Percentiles rank a stretch among this genome's conserved stretches.
These are phyloP conservation scores for Pulveroboletus sp. DNA, from an alignment of 768 basidiomycete species.

Conservation along the genomic window DNA sequence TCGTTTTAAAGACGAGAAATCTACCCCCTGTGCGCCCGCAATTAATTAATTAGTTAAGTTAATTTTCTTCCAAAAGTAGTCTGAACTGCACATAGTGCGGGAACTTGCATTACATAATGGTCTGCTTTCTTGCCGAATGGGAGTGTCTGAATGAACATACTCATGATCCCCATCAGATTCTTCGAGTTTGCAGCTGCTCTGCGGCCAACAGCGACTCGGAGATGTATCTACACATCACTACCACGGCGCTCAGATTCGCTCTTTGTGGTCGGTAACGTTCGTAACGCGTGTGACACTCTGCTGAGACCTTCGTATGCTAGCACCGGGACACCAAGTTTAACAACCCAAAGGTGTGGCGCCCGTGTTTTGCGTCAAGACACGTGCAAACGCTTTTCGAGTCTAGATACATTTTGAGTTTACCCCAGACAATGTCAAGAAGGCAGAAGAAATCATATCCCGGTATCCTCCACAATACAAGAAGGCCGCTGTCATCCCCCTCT, in stretches of 20 bases:
- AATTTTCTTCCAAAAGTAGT: no score
- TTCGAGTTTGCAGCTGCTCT: slow-evolving; percentile 10
- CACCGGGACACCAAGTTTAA: slow-evolving; percentile 95
- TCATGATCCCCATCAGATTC: slow-evolving; percentile 24
- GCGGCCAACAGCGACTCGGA: slow-evolving; percentile 18
- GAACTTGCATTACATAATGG: background rate
- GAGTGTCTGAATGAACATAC: slow-evolving; percentile 1
- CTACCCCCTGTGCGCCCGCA: no score
- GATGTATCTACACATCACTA: slow-evolving; percentile 37
- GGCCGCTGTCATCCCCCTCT: slow-evolving; percentile 93
- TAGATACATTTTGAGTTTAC: slow-evolving; percentile 91
- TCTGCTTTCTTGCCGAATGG: background rate
- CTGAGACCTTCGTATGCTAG: slow-evolving; percentile 41
- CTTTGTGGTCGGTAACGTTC: slow-evolving; percentile 64
- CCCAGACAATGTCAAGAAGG: slow-evolving; percentile 76
- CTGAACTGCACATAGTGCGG: no score
- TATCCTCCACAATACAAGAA: slow-evolving; percentile 99
- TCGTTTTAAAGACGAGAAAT: no score
- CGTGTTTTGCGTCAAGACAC: background rate
- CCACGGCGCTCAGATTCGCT: slow-evolving; percentile 72
- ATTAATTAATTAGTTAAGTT: no score
- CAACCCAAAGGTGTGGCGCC: slow-evolving; percentile 69
- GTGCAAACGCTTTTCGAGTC: background rate
- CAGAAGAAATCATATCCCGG: slow-evolving; percentile 83
- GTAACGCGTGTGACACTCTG: slow-evolving; percentile 7